Conservation (phyloP, 2,329 filamentous ascomycete species). For the Diaporthe velutina region DNA sequence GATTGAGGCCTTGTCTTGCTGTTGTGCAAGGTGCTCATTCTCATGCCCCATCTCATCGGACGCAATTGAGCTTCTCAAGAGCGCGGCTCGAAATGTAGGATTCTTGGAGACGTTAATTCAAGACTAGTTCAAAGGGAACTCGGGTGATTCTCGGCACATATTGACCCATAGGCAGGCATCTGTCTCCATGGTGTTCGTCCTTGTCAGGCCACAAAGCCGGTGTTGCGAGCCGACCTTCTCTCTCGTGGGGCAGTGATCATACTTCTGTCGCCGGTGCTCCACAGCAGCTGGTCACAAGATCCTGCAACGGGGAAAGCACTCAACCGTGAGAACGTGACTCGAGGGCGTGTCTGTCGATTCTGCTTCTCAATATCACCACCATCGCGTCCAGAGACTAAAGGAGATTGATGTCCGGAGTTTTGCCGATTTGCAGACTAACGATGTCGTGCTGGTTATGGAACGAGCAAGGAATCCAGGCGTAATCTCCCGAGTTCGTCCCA, state of each 20-base stretch:
- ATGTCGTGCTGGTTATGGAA: background rate
- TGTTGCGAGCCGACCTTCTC: background rate
- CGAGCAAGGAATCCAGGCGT: background rate
- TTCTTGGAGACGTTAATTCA: background rate
- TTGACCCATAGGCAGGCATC: background rate
- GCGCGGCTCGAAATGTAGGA: background rate
- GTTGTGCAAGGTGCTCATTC: background rate
- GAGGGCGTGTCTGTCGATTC: background rate
- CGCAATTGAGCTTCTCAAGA: background rate
- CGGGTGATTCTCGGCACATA: constrained; percentile 3
- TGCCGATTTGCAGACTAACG: constrained; percentile 13
- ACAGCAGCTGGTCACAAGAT: constrained; percentile 21
- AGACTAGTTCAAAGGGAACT: background rate
- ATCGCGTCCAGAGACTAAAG: background rate
- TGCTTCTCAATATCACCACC: background rate
- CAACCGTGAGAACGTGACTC: background rate
- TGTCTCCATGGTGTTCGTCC: background rate
- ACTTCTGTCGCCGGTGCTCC: constrained; percentile 19
- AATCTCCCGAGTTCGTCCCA: constrained; percentile 16
- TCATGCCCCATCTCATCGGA: background rate
- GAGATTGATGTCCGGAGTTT: constrained; percentile 1
- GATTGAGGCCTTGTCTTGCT: background rate
- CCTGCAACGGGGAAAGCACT: background rate
- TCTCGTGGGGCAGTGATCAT: background rate
- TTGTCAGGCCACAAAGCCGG: background rate